Evolutionary conservation across 1,284 basidiomycete species (phyloP), one percentile per base, ranked within the genome.

Genomic region (Somion occarium): DNA sequence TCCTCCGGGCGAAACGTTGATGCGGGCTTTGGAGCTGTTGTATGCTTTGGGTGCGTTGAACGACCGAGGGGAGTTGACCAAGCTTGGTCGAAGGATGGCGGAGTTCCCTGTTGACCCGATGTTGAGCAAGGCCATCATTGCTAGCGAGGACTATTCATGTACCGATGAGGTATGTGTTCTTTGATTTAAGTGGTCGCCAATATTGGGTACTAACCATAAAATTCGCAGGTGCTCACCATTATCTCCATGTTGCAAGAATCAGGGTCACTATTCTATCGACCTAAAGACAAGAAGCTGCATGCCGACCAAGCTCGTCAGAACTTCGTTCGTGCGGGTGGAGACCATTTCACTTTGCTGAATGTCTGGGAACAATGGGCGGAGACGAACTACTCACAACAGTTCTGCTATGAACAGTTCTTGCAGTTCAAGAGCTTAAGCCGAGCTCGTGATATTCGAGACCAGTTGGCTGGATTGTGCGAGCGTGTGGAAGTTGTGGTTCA

Each of bases 351-450:
- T 2, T 72, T 98, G 49, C 78, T 98, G 39, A 98, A 98, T 65
- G 93, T 98, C 5, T 99, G 93, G 89, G 92, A 98, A 65, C 94
- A 98, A 66, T 99, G 96, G 95, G 92, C 92, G 23, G 95, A 99
- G 61, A 92, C 92, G 37, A 93, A 92, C 63, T 99, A 95, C 68
- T 93, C 91, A 23, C 91, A 94, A 62, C 91, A 93, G 64, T 92
- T 92, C 69, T 95, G 92, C 63, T 93, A 94, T 65, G 94, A 98
- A 65, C 94, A 99, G 64, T 99, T 96, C 71, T 73, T 99, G 48
- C 97, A 99, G 70, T 95, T 92, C 78, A 99, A 99, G 78, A 93
- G 90, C 56, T 72, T 99, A 12, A 88, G 85, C 58, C 81, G 97
- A 22, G 96, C 97, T 0, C 85, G 97, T 44, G 97, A 99, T 69